Evolutionary conservation across 2,329 filamentous ascomycete genomes (phyloP).

Genomic region (Colletotrichum sidae): DNA sequence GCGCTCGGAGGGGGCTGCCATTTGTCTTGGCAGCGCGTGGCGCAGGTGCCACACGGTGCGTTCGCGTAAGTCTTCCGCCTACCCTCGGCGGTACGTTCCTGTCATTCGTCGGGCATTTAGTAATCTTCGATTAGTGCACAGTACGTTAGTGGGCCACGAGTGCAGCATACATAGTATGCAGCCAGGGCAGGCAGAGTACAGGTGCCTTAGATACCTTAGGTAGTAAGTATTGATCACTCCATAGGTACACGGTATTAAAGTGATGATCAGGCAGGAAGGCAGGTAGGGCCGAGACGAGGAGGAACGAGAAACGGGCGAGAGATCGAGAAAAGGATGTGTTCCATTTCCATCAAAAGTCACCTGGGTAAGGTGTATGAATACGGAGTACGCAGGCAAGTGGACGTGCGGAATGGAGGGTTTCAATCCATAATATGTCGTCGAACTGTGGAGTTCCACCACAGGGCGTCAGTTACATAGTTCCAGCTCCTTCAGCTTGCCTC

Average conservation of each 20-base stretch:
- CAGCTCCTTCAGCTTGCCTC: conserved; percentile 13
- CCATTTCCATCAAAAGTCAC: conserved; percentile 12
- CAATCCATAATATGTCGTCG: background rate
- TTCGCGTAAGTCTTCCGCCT: conserved; percentile 33
- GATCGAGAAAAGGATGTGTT: background rate
- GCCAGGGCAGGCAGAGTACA: background rate
- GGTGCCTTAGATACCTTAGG: background rate
- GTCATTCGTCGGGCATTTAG: background rate
- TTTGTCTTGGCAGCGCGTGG: conserved; percentile 34
- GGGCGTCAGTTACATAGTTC: conserved; percentile 29
- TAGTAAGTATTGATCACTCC: background rate
- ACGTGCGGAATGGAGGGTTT: conserved; percentile 2
- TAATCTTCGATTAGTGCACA: background rate
- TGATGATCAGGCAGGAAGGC: too few relatives aligned
- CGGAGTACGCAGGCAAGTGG: conserved; percentile 14
- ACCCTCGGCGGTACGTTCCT: background rate
- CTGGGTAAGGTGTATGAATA: conserved; percentile 20
- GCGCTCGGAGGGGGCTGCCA: conserved; percentile 25
- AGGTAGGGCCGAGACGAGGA: background rate
- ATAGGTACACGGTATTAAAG: background rate
- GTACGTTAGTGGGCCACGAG: background rate
- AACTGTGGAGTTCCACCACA: conserved; percentile 18
- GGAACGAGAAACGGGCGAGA: background rate
- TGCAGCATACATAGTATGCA: conserved; percentile 8
- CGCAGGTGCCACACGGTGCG: conserved; percentile 32